Conservation (phyloP, 1,284 basidiomycete species). For the Ganoderma meredithae region DNA sequence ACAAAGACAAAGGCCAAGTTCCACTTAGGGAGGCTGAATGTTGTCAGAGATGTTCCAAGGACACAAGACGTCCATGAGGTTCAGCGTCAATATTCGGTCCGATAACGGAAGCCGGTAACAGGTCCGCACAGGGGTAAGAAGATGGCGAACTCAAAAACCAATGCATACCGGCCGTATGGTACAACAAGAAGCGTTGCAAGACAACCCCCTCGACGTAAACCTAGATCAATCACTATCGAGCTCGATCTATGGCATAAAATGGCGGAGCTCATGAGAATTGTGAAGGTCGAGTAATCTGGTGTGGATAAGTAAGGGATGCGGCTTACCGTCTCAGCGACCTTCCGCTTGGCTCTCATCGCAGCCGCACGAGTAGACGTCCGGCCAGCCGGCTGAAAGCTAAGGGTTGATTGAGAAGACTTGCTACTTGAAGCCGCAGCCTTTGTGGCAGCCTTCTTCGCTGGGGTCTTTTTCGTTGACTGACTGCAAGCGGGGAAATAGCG, state of each 20-base stretch:
- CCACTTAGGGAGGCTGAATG: not conserved
- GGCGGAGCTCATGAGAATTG: not conserved
- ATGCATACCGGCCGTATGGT: constrained; percentile 2
- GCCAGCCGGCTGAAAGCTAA: constrained; percentile 70
- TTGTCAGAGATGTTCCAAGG: not conserved
- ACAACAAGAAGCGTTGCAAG: constrained; percentile 15
- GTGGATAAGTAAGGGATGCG: not conserved
- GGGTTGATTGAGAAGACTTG: constrained; percentile 58
- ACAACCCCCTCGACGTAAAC: not conserved
- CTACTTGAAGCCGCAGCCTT: constrained; percentile 34
- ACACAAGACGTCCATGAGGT: not conserved
- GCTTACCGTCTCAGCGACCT: constrained; percentile 39
- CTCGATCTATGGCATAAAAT: constrained; percentile 28
- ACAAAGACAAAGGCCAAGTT: not conserved
- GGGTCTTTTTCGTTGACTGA: constrained; percentile 58
- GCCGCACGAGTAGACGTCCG: constrained; percentile 49
- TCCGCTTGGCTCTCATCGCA: constrained; percentile 38
- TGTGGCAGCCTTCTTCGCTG: constrained; percentile 59
- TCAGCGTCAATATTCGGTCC: constrained; percentile 6
- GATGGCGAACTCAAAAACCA: not conserved
- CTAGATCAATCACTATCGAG: constrained; percentile 34
- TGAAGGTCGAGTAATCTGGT: not conserved
- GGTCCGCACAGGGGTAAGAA: constrained; percentile 9
- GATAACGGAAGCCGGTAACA: not conserved
- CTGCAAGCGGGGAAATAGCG: constrained; percentile 26